Evolutionary conservation across 257 asterid genomes (phyloP).

Genomic region (Ajuga chamaepitys): DNA sequence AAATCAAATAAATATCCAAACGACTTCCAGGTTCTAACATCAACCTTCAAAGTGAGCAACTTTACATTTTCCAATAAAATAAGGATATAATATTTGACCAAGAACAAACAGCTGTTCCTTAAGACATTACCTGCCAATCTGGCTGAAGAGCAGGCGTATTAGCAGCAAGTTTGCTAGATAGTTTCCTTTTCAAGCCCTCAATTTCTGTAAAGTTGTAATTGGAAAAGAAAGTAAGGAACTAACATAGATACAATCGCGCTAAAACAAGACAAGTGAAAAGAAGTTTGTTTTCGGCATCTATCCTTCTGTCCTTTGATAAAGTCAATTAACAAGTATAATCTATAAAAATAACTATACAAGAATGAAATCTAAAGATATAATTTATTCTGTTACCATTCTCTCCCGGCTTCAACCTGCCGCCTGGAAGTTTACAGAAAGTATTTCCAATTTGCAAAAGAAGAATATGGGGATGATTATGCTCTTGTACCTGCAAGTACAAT

Average conservation of each 20-base stretch:
- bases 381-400: conserved; percentile 73
- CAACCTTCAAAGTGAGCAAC: background rate
- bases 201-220: conserved; percentile 42
- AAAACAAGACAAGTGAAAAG: background rate
- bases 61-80: background rate
- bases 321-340: background rate
- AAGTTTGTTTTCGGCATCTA: background rate
- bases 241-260: background rate
- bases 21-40: background rate
- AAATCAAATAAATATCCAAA: background rate
- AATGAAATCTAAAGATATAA: background rate
- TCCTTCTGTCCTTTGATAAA: background rate
- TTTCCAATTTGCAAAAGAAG: conserved; percentile 97
- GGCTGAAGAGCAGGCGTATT: conserved; percentile 52
- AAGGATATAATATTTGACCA: background rate
- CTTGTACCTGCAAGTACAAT: conserved; percentile 67
- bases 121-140: conserved; percentile 79
- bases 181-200: conserved; percentile 91
- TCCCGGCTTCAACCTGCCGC: conserved; percentile 98
- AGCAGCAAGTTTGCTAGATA: conserved; percentile 91
- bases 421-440: conserved; percentile 98
- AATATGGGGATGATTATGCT: conserved; percentile 97
- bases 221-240: background rate
- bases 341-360: background rate
- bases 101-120: background rate